Base-by-base conservation (phyloP, 768 basidiomycete species). In the Lactarius indigo region DNA sequence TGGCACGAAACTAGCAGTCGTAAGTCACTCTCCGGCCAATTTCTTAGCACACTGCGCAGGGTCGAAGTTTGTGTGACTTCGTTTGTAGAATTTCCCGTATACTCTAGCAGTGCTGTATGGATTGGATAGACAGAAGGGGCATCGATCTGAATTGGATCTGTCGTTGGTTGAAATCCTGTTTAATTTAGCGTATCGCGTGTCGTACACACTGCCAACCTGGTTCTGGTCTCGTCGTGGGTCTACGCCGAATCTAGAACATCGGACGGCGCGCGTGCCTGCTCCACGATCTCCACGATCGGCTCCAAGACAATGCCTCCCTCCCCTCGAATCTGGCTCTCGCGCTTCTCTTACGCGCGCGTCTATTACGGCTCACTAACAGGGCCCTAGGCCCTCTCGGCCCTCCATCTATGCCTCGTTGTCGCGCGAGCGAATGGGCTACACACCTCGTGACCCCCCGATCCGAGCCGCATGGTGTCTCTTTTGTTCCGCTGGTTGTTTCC, bases 271-370 rank as follows among this genome's bases (percentile, higher is more conserved):
- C 37, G 65, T 66, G 61, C 65, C 65, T 66, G 57, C 61, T 50
- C 65, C 30, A 63, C 44, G 65, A 66, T 66, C 65, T 63, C 61
- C 65, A 63, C 33, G 65, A 66, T 66, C 65, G 65, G 37, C 28
- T 17, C 44, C 30, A 33, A 31, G 47, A n/a, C n/a, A 17, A 7
- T 44, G 23, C 47, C 47, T 23, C 18, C 31, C 9, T 10, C 23
- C 44, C 65, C 61, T 26, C 26, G 7, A n/a, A 47, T 50, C 44
- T 62, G 60, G 65, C 60, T 57, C 44, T 57, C 44, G 7, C 3
- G 31, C 33, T 35, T 28, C 59, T 39, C 28, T 18, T 52, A 52
- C 50, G 4, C 28, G 37, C 17, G 64, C 65, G 65, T 52, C 56
- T 63, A 52, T 58, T 41, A 41, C 56, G 55, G 60, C 17, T 28